These are phyloP conservation scores for Zygnema circumcarinatum DNA, from an alignment of 139 green algal species.

Conservation along the genomic window DNA sequence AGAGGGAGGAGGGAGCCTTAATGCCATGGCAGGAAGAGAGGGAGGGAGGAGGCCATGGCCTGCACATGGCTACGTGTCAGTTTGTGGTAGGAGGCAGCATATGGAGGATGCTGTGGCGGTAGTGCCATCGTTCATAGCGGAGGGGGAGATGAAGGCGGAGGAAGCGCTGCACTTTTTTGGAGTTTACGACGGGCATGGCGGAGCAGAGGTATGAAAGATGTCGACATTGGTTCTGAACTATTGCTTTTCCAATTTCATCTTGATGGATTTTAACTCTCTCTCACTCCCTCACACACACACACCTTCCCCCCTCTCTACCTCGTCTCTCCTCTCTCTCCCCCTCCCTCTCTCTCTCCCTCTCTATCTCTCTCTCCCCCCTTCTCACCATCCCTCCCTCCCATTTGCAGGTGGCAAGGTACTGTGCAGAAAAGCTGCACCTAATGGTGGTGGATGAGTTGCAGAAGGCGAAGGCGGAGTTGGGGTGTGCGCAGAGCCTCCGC, in stretches of 20 bases:
- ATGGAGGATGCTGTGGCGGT: conserved; percentile 77
- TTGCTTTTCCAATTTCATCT: not conserved
- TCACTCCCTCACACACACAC: not conserved
- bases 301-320: not conserved
- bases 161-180: too few relatives aligned
- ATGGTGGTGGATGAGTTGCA: conserved; percentile 9
- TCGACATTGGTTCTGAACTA: not conserved
- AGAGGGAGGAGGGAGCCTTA: too few relatives aligned
- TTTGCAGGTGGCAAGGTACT: conserved; percentile 15
- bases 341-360: not conserved
- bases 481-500: not conserved
- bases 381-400: not conserved
- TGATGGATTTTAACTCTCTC: not conserved
- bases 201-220: not conserved
- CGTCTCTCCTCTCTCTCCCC: not conserved
- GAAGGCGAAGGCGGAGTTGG: not conserved
- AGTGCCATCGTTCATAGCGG: conserved; percentile 47
- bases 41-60: conserved; percentile 60
- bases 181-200: not conserved
- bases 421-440: not conserved
- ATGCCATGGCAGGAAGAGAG: not conserved
- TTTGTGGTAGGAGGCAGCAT: conserved; percentile 71
- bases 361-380: not conserved
- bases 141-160: not conserved
- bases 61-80: conserved; percentile 72